Evolutionary conservation across 495 filamentous ascomycete species (phyloP), one percentile per base, ranked within the genome.

Genomic region (Penicillium coffeae): DNA sequence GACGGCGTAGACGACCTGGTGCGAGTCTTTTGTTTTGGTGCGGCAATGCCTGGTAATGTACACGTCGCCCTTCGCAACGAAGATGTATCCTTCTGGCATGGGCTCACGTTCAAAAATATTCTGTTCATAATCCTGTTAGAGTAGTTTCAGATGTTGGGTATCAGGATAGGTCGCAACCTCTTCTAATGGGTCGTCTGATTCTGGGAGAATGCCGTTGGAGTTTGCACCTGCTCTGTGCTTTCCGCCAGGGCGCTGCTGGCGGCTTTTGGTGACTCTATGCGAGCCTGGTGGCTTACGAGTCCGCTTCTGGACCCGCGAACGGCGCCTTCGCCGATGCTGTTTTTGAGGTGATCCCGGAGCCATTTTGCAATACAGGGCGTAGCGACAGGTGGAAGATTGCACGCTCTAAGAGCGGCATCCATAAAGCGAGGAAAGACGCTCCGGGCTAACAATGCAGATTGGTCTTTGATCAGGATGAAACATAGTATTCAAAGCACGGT

Each of bases 21-120:
- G 47, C 9, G 66, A 63, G 32, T 74, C 64, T 47, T 74, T 72
- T 13, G 74, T 77, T 21, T 68, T 63, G 27, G 50, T 59, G n/a
- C 72, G 70, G 43, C 74, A 77, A 46, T 76, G 57, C 3, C 72
- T 60, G 15, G 76, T 81, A 18, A 78, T 65, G 55, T 79, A 79
- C 16, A 70, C 63, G 51, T 73, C 62, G 8, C 76, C 77, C 50
- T 70, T 75, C n/a, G 66, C 70, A 25, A 79, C 75, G 50, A 78
- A 77, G 12, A 66, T 54, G 57, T 79, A 79, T 8, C 57, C 65
- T 12, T 56, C 44, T 15, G 62, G 63, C 44, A 65, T 45, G 3
- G 58, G 55, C 1, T 51, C 42, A 19, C 18, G 35, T 19, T 59
- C 43, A 21, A 62, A 51, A 41, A 70, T 64, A 42, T 68, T 71